Base-by-base conservation (phyloP, 1,284 basidiomycete genomes). In the Malassezia dermatis region DNA sequence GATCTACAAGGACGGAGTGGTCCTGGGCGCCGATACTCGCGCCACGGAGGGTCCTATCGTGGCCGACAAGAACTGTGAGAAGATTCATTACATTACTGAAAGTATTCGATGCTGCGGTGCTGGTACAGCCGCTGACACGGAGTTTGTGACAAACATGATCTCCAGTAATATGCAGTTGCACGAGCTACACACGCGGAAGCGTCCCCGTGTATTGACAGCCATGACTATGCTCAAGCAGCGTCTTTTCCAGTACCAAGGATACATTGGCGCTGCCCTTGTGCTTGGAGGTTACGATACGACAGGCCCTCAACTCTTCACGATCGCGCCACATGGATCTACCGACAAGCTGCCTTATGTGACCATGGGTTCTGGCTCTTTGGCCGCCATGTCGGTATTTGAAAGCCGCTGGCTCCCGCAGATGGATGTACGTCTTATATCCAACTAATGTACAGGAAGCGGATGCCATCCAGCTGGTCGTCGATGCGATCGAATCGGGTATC, bases 11-110 rank as follows among this genome's bases (percentile, higher is more conserved):
- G 89, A 89, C 73, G 94, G 93, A 4, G 84, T 99, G 58, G 84
- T 95, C 13, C 82, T 99, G 11, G 94, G 93, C 41, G 94, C 94
- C 31, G 94, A 99, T 77, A 98, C 94, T 0, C 82, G 93, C 68
- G 89, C 91, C 2, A 96, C 93, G 0, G 88, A 86, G 64, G 93
- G 93, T 0, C 83, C 84, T 21, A 96, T 99, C 65, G 89, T 99
- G 13, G 91, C 91, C 10, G 93, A 96, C 79, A 96, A 96, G 83
- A 96, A 96, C 78, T 98, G 93, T 77, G 93, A 96, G 79, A 98
- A 98, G 89, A 99, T 99, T 71, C 94, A 99, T 77, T 98, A 87
- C 63, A 65, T 74, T 24, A 59, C 65, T 21, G 66, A 69, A 46
- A 67, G 64, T 56, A 98, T 99, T 65, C 82, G 93, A 54, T 99